phyloP scores from a whole-genome alignment of 169 alveolate species.

The Cryptosporidium tyzzeri region DNA sequence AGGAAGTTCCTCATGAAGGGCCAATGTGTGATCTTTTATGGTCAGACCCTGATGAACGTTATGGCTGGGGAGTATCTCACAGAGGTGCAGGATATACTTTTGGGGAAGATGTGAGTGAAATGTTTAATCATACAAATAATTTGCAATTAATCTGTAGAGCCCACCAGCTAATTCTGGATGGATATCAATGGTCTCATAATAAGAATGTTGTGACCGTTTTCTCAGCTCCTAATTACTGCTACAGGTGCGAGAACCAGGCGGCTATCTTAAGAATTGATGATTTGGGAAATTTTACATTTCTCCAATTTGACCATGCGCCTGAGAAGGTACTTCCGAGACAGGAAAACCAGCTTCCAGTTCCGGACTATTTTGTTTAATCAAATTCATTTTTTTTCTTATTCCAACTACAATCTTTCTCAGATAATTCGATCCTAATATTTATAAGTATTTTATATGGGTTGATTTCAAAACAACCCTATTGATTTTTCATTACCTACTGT shows the following conservation, averaged over 20 bases:
- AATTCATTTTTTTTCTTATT: not conserved
- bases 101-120: constrained; percentile 96
- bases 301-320: constrained; percentile 83
- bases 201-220: constrained; percentile 95
- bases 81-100: constrained; percentile 99
- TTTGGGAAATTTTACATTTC: constrained; percentile 79
- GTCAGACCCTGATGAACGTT: constrained; percentile 99
- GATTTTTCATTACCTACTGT: not conserved
- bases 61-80: constrained; percentile 98
- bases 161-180: constrained; percentile 99
- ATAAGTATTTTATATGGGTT: not conserved
- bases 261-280: constrained; percentile 98
- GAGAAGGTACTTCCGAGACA: constrained; percentile 75
- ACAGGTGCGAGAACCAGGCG: constrained; percentile 98
- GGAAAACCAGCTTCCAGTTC: constrained; percentile 65
- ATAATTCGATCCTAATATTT: not conserved
- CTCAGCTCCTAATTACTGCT: constrained; percentile 99
- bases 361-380: constrained; percentile 57
- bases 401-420: not conserved
- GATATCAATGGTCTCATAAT: constrained; percentile 96
- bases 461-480: not conserved
- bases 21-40: constrained; percentile 99
- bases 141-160: constrained; percentile 98
- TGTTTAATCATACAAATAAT: constrained; percentile 95
- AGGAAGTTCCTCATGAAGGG: constrained; percentile 99